Evolutionary conservation across 116 monocot species (phyloP).

Genomic region (Phalaenopsis hybrid): DNA sequence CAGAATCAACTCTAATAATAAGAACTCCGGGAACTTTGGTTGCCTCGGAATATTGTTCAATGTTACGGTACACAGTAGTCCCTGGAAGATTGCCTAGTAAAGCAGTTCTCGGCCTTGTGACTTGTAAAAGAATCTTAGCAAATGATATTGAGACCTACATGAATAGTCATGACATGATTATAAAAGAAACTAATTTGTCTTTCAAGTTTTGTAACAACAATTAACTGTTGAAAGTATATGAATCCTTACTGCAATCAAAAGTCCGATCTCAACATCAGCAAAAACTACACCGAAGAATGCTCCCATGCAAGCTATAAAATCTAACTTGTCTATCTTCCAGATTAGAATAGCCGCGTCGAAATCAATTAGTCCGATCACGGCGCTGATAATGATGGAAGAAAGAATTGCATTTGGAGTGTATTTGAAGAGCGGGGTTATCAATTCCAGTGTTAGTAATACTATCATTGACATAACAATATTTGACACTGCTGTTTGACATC

Average conservation of each 20-base stretch:
- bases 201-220: background rate
- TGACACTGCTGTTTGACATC: constrained; percentile 38
- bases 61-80: constrained; percentile 62
- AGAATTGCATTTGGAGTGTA: constrained; percentile 89
- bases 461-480: constrained; percentile 82
- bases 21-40: constrained; percentile 56
- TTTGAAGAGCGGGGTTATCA: constrained; percentile 83
- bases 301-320: constrained; percentile 87
- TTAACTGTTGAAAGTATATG: background rate
- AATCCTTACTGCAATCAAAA: constrained; percentile 67
- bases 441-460: constrained; percentile 55
- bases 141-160: constrained; percentile 70
- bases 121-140: constrained; percentile 86
- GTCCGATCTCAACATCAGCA: constrained; percentile 63
- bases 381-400: constrained; percentile 70
- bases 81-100: constrained; percentile 80
- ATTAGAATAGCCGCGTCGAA: constrained; percentile 57
- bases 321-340: constrained; percentile 84
- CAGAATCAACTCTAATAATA: constrained; percentile 78
- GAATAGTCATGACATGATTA: background rate
- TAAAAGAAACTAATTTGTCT: background rate
- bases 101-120: constrained; percentile 79
- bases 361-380: constrained; percentile 68
- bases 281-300: constrained; percentile 88
- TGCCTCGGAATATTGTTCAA: constrained; percentile 87